phyloP scores from a whole-genome alignment of 2,329 filamentous ascomycete species.

The Trichophyton mentagrophytes region DNA sequence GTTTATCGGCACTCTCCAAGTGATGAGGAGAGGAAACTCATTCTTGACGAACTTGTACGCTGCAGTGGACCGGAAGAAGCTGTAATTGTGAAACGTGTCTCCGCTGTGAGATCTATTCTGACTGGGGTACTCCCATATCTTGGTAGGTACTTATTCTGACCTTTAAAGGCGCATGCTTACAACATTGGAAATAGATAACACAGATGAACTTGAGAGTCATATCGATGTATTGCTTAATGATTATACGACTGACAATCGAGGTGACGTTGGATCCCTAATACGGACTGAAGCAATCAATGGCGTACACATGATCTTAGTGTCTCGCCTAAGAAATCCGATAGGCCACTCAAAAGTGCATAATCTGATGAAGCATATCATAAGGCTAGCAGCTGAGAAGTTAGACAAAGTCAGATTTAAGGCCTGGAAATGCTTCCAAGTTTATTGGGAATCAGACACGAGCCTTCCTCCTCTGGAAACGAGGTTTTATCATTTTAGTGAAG shows the following conservation, averaged over 20 bases:
- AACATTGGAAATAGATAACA: conserved; percentile 17
- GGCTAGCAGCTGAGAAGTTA: conserved; percentile 75
- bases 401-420: conserved; percentile 61
- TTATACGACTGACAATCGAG: conserved; percentile 78
- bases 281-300: conserved; percentile 64
- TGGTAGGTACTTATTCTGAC: conserved; percentile 17
- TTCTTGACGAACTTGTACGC: conserved; percentile 24
- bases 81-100: conserved; percentile 30
- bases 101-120: conserved; percentile 29
- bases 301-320: conserved; percentile 33
- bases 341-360: conserved; percentile 12
- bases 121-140: conserved; percentile 26
- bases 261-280: conserved; percentile 80
- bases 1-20: conserved; percentile 25
- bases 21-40: conserved; percentile 17
- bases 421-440: conserved; percentile 32
- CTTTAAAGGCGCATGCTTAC: conserved; percentile 13
- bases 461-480: conserved; percentile 25
- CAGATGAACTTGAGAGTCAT: conserved; percentile 19
- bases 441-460: conserved; percentile 26
- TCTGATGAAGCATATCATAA: conserved; percentile 38
- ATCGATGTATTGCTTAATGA: conserved; percentile 52
- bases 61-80: conserved; percentile 25
- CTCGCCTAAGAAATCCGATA: conserved; percentile 7
- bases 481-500: conserved; percentile 34